Base-by-base conservation (phyloP, 2,329 filamentous ascomycete species). In the Myriosclerotinia scirpicola region DNA sequence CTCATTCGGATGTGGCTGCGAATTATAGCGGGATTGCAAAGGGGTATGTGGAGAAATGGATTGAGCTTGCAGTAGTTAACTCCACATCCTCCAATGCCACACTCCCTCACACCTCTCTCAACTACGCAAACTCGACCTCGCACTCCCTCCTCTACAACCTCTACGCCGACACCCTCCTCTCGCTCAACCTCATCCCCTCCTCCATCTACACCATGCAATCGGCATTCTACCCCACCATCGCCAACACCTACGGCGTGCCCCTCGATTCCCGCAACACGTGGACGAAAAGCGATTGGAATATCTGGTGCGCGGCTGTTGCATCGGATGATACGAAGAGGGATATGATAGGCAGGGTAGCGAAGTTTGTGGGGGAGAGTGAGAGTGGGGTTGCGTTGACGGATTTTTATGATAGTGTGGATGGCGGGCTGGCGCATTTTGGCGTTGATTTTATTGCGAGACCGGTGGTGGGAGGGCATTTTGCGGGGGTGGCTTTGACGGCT, bases 211-310 rank as follows among this genome's bases (percentile, higher is more conserved):
- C 87, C 70, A 88, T 88, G 75, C 92, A 96, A 77, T 90, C 86
- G 40, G 78, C 83, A 66, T 96, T 91, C 83, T 96, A 96, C 80
- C 82, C 83, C 54, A 84, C 85, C 12, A 85, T 91, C 3, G 85
- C 88, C 63, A 86, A 90, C 70, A 85, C 87, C 73, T 95, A 91
- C 77, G 92, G 91, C n/a, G 83, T 96, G 0, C 89, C 92, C 0
- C 87, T 96, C 15, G 92, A 97, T 80, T 89, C 86, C 53, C 87
- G 92, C 48, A 90, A 94, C 78, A 80, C 88, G 1, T 93, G 91
- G 79, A 90, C 91, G 68, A 96, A 96, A 80, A 87, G 87, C 4
- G 79, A 81, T 68, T 80, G 78, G 80, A 79, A 79, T 64, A 78
- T 80, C 5, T 62, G 46, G 46, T 40, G 46, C 8, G 59, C 59